Percentiles rank a stretch among this genome's conserved stretches.
Evolutionary conservation across 306 rosid genomes (phyloP).

Genomic region (Sicyos edulis): DNA sequence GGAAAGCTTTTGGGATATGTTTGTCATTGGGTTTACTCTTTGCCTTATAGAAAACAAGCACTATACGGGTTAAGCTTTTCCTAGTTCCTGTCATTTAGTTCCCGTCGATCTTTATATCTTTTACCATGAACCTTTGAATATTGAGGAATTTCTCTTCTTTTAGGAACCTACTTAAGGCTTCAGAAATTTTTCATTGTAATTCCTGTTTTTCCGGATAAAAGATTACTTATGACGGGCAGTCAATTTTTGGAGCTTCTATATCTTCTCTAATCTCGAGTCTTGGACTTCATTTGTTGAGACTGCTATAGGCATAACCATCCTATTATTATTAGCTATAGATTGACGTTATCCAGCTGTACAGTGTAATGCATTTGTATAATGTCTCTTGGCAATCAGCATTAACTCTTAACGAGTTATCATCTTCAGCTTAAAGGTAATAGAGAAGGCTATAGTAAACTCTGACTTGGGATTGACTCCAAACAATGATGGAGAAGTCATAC

Average conservation of each 20-base stretch:
- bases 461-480: conserved; percentile 89
- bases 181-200: background rate
- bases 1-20: background rate
- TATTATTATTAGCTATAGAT: background rate
- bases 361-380: conserved; percentile 20
- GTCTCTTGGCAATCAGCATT: conserved; percentile 23
- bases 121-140: background rate
- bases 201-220: background rate
- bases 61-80: background rate
- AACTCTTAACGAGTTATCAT: conserved; percentile 19
- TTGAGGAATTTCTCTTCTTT: background rate
- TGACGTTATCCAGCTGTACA: background rate
- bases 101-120: background rate
- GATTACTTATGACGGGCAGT: background rate
- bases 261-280: conserved; percentile 9
- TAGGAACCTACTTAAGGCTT: background rate
- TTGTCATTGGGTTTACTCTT: too few species aligned
- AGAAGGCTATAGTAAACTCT: conserved; percentile 91
- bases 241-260: background rate
- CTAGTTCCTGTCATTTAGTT: background rate
- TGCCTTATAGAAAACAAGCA: background rate
- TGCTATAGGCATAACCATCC: conserved; percentile 12
- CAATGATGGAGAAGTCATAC: conserved; percentile 82
- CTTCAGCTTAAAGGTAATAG: conserved; percentile 82
- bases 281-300: conserved; percentile 2